A percentile compares a stretch with the other conserved stretches of the same genome.
phyloP scores from a whole-genome alignment of 176 grass and related monocot species.

The Lolium perenne region DNA sequence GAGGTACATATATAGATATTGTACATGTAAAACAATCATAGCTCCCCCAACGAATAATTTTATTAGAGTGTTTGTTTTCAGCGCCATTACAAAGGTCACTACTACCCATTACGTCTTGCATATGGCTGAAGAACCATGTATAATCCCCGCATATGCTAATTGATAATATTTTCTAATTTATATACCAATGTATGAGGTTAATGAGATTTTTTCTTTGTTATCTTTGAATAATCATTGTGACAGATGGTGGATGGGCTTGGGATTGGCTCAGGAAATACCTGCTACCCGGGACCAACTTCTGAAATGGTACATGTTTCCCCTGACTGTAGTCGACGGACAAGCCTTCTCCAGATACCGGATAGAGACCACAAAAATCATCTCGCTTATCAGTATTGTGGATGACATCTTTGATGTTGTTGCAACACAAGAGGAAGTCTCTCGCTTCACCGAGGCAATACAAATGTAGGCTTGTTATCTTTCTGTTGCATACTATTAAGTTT shows the following conservation, averaged over 20 bases:
- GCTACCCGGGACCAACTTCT: neutral
- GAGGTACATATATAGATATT: conserved; percentile 32
- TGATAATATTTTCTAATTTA: neutral
- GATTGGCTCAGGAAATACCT: conserved; percentile 25
- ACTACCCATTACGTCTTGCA: neutral
- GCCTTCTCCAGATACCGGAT: conserved; percentile 50
- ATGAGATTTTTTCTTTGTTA: neutral
- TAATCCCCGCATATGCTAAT: neutral
- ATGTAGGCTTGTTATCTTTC: neutral
- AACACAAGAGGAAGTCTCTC: conserved; percentile 41
- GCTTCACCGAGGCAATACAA: conserved; percentile 43
- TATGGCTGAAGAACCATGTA: neutral
- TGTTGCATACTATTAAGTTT: neutral
- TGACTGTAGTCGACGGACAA: conserved; percentile 31
- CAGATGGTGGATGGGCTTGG: conserved; percentile 15
- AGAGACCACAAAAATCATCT: conserved; percentile 38
- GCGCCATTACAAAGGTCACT: neutral
- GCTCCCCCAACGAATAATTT: neutral
- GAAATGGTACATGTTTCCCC: conserved; percentile 72
- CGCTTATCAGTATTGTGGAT: conserved; percentile 63
- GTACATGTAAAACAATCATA: neutral
- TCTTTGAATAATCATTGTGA: neutral
- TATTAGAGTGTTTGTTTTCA: neutral
- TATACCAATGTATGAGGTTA: neutral
- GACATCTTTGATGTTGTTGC: conserved; percentile 62